Base-by-base conservation (phyloP, 176 grass and related monocot genomes). In the Urochloa ruziziensis region DNA sequence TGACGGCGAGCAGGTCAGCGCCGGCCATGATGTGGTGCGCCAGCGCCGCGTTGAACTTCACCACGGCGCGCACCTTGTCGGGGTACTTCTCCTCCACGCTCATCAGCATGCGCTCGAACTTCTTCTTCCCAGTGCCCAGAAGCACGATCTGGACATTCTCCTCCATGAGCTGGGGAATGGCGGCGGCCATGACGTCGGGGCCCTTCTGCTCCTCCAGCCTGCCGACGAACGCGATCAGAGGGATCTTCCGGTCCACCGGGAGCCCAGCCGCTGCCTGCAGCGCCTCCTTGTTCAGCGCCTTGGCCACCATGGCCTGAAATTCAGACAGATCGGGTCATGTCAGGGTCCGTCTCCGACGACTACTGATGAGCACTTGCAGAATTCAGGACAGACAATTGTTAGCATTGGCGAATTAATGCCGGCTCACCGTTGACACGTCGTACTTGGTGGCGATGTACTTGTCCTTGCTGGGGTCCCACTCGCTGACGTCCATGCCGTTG, bases 161-260 rank as follows among this genome's bases (percentile, higher is more conserved):
- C 40, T 88, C 46, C 89, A 93, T 39, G 67, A 95, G 40, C 88
- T 87, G 43, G 44, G 89, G 87, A 44, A 98, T 93, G 52, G 96
- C 93, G 44, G 77, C 89, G 17, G 91, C 91, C 78, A 98, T 86
- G 80, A 98, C 83, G 82, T 98, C 96, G 35, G 96, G 92, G 51
- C 96, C 96, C 81, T 98, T 98, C 90, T 98, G 96, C 73, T 98
- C 96, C 79, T 98, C 96, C 10, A 98, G 82, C 84, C 93, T 90
- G 44, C 96, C 96, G 5, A 98, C 88, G 87, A 98, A 98, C 10
- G 87, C 96, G 14, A 98, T 62, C 53, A 98, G 83, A 2, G 93
- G 96, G 18, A 91, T 86, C n/a, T 90, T 82, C 44, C 73, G 27
- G 71, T 93, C 81, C 36, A 95, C 92, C 44, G 96, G 91, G 30